Conservation (phyloP, 2,329 filamentous ascomycete genomes). For the Tolypocladium cylindrosporum region DNA sequence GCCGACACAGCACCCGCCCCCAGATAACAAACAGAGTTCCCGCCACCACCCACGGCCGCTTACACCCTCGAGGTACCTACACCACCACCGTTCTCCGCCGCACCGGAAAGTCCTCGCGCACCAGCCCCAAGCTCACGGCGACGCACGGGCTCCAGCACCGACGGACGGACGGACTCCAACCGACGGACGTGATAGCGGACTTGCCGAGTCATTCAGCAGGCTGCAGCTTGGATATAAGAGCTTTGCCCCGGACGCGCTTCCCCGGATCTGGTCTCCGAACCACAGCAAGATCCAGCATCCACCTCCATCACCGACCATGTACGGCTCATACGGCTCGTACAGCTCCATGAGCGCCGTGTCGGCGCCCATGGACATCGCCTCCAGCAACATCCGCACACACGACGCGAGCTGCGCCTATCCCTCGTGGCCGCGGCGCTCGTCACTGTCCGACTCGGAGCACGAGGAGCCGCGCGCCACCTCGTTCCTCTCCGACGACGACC, state of each 20-base stretch:
- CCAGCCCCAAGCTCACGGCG: neutral
- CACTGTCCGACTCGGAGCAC: constrained; percentile 32
- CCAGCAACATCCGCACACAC: constrained; percentile 27
- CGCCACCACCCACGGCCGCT: neutral
- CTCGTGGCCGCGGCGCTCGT: constrained; percentile 47
- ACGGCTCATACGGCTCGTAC: constrained; percentile 39
- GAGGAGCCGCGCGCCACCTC: constrained; percentile 38
- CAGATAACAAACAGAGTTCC: neutral
- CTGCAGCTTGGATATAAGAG: neutral
- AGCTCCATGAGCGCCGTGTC: constrained; percentile 35
- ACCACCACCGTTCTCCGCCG: neutral
- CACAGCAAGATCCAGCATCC: constrained; percentile 8
- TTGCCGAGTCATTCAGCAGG: neutral
- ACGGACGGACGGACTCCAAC: constrained; percentile 2
- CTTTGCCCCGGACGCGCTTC: neutral
- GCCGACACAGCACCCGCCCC: neutral
- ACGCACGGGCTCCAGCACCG: constrained; percentile 1
- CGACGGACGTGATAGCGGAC: constrained; percentile 2
- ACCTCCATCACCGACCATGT: constrained; percentile 27
- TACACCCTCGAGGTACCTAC: neutral
- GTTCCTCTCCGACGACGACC: constrained; percentile 54
- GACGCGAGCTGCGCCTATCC: constrained; percentile 44
- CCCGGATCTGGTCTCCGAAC: neutral
- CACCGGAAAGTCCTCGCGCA: neutral
- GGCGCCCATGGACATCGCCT: constrained; percentile 36